phyloP scores from a whole-genome alignment of 2,329 filamentous ascomycete genomes.

The Lachnellula hyalina region DNA sequence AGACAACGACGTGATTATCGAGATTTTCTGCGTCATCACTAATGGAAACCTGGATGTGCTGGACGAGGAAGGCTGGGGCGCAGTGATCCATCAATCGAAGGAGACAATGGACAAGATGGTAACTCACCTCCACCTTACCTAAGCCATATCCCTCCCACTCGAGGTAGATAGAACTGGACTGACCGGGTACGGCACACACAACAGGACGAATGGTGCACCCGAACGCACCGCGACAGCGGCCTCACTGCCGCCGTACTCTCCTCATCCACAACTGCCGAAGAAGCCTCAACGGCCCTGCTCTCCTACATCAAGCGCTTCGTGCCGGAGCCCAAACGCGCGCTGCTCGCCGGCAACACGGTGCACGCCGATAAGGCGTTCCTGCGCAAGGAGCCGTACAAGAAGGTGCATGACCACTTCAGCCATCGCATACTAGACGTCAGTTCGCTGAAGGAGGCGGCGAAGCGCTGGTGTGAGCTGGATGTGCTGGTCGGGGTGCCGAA shows the following conservation, averaged over 20 bases:
- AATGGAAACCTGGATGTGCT: conserved; percentile 71
- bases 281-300: conserved; percentile 65
- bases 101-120: conserved; percentile 68
- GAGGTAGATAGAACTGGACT: not conserved
- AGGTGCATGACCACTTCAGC: conserved; percentile 71
- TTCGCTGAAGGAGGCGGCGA: conserved; percentile 82
- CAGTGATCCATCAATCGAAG: conserved; percentile 68
- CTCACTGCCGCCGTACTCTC: conserved; percentile 70
- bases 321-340: conserved; percentile 58
- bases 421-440: conserved; percentile 92
- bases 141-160: conserved; percentile 5
- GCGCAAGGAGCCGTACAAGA: conserved; percentile 64
- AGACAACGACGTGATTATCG: conserved; percentile 77
- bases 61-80: conserved; percentile 73
- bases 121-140: not conserved
- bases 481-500: conserved; percentile 57
- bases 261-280: conserved; percentile 64
- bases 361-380: conserved; percentile 87
- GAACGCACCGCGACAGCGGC: conserved; percentile 74
- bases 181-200: not conserved
- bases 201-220: conserved; percentile 79
- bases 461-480: conserved; percentile 67
- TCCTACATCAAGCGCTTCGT: conserved; percentile 71
- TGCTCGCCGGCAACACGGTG: conserved; percentile 89
- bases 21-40: conserved; percentile 89